Percentiles rank a stretch among this genome's conserved stretches.
Evolutionary conservation across 371 early-diverging fungal genomes (phyloP).

Genomic region (Blastocladiella emersonii): DNA sequence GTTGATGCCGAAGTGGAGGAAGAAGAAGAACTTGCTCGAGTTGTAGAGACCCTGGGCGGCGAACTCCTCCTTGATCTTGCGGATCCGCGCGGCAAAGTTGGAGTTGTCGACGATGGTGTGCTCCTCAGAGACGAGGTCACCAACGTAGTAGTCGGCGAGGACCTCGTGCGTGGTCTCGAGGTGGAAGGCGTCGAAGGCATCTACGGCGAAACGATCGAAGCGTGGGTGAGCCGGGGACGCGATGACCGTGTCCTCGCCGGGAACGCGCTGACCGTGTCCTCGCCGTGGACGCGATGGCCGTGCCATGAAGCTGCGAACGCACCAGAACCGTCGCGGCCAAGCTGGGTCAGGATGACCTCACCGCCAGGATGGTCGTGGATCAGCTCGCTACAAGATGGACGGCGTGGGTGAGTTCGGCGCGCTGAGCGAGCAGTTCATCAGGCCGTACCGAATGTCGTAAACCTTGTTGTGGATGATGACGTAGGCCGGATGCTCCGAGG

Average conservation of each 20-base stretch:
- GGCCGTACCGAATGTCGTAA: conserved; percentile 47
- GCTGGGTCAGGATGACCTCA: conserved; percentile 50
- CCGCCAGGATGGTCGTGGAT: conserved; percentile 76
- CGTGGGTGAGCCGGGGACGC: too few species aligned
- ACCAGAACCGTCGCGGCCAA: conserved; percentile 74
- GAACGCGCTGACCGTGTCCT: neutral
- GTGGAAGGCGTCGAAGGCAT: conserved; percentile 79
- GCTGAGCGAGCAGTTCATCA: too few species aligned
- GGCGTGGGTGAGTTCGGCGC: too few species aligned
- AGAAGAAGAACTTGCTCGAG: conserved; percentile 51
- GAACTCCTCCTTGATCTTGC: conserved; percentile 44
- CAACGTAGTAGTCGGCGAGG: conserved; percentile 63
- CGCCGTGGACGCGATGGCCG: neutral
- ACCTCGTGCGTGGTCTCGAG: conserved; percentile 49
- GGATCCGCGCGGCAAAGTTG: conserved; percentile 41
- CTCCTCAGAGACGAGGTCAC: conserved; percentile 42
- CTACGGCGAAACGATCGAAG: too few species aligned
- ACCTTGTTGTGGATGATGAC: conserved; percentile 68
- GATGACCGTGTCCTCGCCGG: too few species aligned
- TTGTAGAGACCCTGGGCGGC: conserved; percentile 47
- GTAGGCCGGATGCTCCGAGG: conserved; percentile 12
- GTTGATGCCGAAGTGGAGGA: conserved; percentile 43
- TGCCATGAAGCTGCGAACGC: too few species aligned
- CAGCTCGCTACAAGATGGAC: conserved; percentile 50
- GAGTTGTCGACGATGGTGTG: conserved; percentile 20